phyloP scores from a whole-genome alignment of 2,329 filamentous ascomycete species.

The Exophiala mesophila region DNA sequence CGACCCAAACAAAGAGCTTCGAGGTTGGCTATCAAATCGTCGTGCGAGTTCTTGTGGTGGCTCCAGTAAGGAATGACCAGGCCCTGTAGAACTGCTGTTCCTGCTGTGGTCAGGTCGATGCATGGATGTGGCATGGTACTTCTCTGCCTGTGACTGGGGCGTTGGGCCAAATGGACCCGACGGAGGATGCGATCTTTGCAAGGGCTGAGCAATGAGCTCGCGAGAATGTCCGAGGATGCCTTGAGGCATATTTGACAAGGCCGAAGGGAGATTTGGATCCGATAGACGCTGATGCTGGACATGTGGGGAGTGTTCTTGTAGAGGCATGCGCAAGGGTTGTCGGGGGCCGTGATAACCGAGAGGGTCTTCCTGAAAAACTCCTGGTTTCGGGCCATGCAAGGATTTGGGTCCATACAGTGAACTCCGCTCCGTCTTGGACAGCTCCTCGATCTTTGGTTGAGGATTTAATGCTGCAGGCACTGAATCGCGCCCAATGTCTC shows the following conservation, averaged over 20 bases:
- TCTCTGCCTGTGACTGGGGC: constrained; percentile 15
- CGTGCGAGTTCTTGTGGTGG: constrained; percentile 14
- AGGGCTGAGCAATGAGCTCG: constrained; percentile 10
- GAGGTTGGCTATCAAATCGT: constrained; percentile 14
- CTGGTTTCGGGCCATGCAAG: constrained; percentile 38
- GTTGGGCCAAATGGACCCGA: constrained; percentile 7
- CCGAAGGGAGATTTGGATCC: constrained; percentile 12
- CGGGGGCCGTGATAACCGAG: constrained; percentile 28
- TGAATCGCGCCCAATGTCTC: constrained; percentile 13
- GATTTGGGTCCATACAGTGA: constrained; percentile 31
- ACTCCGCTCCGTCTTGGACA: constrained; percentile 31
- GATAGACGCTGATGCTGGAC: constrained; percentile 17
- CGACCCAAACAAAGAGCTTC: constrained; percentile 7
- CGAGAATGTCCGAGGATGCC: constrained; percentile 10
- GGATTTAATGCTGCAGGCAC: constrained; percentile 8
- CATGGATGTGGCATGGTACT: constrained; percentile 13
- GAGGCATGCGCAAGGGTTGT: constrained; percentile 31
- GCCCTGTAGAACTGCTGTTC: constrained; percentile 10
- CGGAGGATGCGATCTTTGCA: constrained; percentile 12
- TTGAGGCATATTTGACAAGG: constrained; percentile 7
- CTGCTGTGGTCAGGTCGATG: constrained; percentile 20
- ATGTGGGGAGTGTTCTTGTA: constrained; percentile 30
- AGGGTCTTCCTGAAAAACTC: constrained; percentile 42
- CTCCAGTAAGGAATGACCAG: constrained; percentile 12
- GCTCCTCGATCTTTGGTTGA: constrained; percentile 30